Evolutionary conservation across 805 yeast species (phyloP), one percentile per base, ranked within the genome.

Genomic region (Priceomyces carsonii): DNA sequence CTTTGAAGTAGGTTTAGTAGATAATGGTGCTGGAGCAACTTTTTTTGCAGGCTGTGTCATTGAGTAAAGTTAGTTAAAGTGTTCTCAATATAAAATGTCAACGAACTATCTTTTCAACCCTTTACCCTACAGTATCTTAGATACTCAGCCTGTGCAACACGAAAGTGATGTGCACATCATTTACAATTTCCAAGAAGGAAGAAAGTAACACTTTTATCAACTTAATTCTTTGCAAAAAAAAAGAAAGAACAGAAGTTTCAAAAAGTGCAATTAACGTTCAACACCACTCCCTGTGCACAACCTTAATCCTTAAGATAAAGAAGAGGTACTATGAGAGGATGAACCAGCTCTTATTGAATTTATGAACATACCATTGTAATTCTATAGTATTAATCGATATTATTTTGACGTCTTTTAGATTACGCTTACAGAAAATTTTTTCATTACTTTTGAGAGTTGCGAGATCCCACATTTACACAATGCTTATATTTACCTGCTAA

Each of bases 11-110:
- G 60, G 34, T 57, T 63, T 66, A 40, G 59, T 44, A 46, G 71
- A 70, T 55, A 67, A 65, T 41, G 72, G 71, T 44, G 70, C 69
- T 61, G 68, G 68, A 50, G 73, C 73, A 51, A 66, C 71, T 61
- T 63, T 66, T 66, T 66, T 66, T 53, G 85, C 73, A 65, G 81
- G 81, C 77, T 71, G 69, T 57, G 66, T 70, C 75, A 68, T 67
- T 68, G 71, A 66, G 71, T 57, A 52, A 44, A 56, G 61, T 57
- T 51, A 48, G 46, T 44, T 36, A 43, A 42, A 37, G 45, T 35
- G 52, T 52, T 48, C 53, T 52, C 57, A 35, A 44, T 38, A 34
- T 24, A 33, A 31, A 38, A 48, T 38, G 46, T 50, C 51, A 47
- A 54, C 55, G 55, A 52, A 56, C 59, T 36, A 42, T 42, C 51